phyloP scores from a whole-genome alignment of 768 basidiomycete genomes.

The Leccinum variicolor region DNA sequence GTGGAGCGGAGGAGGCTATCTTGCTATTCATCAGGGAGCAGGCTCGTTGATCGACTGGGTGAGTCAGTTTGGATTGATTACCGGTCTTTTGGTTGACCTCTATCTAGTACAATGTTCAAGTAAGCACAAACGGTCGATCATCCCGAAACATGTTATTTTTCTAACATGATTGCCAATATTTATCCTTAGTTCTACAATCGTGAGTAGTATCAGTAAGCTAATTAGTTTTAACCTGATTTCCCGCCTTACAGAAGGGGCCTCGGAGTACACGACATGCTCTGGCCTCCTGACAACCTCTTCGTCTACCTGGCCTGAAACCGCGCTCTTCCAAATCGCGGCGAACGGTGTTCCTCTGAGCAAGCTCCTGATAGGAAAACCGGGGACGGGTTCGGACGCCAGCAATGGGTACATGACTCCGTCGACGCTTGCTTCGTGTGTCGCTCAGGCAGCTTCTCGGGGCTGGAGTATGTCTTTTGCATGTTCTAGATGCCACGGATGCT shows the following conservation, averaged over 20 bases:
- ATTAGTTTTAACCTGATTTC: neutral
- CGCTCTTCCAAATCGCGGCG: slow-evolving; percentile 51
- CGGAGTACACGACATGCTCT: slow-evolving; percentile 62
- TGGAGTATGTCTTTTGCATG: slow-evolving; percentile 55
- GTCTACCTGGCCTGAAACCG: slow-evolving; percentile 56
- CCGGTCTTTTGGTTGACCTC: neutral
- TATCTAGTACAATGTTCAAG: slow-evolving; percentile 37
- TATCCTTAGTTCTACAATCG: slow-evolving; percentile 28
- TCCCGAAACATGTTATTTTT: neutral
- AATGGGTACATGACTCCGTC: slow-evolving; percentile 58
- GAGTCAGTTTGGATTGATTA: neutral
- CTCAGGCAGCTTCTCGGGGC: slow-evolving; percentile 54
- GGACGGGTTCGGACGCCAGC: slow-evolving; percentile 36
- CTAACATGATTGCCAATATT: neutral
- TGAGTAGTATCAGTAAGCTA: slow-evolving; percentile 1
- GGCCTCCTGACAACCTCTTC: slow-evolving; percentile 60
- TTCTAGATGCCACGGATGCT: neutral
- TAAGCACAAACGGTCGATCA: slow-evolving; percentile 14
- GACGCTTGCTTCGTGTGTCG: slow-evolving; percentile 56
- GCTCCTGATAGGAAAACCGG: slow-evolving; percentile 57
- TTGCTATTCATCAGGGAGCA: slow-evolving; percentile 34
- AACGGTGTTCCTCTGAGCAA: slow-evolving; percentile 45
- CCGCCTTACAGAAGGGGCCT: slow-evolving; percentile 47
- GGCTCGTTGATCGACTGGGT: slow-evolving; percentile 48
- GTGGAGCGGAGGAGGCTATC: slow-evolving; percentile 35